Base-by-base conservation (phyloP, 2,329 filamentous ascomycete species). In the Botryosphaeria dothidea region DNA sequence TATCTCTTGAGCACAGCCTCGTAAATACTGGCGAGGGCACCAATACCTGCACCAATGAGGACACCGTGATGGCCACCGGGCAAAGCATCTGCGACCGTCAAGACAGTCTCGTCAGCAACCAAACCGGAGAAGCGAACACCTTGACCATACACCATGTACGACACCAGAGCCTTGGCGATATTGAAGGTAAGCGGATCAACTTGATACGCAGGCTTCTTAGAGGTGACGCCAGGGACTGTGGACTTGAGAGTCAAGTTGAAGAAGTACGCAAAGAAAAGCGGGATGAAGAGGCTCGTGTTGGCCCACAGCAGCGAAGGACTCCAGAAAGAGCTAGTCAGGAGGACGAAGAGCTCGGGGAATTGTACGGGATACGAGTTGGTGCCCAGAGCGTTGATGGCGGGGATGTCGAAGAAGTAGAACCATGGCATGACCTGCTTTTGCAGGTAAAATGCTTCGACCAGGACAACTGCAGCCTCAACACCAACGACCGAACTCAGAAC, bases 131-230 rank as follows among this genome's bases (percentile, higher is more conserved):
- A 85, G 54, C 84, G 86, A 58, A 85, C 84, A 36, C 86, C 86
- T 27, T 71, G 56, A 60, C 69, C 71, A 74, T 93, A 97, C 19
- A 97, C 88, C 36, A 94, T 84, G 77, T 91, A 97, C 7, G 91
- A 88, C 66, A 93, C 78, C 63, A 98, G 76, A 0, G 90, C 93
- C 82, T 97, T 97, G 71, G 87, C 87, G 65, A 98, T 88, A 81
- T 93, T 96, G 80, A 96, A 99, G 23, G 90, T 91, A 74, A 98
- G 81, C 3, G 93, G 93, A 75, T 99, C 95, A 68, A 94, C 88
- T 5, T 83, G 80, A 68, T 89, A 88, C 68, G 87, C 85, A 21
- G 76, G 72, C 23, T 57, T 54, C 31, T 23, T 49, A 3, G 73
- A 71, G 19, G 77, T 76, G 11, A 19, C 3, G 65, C 66, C 31